Base-by-base conservation (phyloP, 73 alveolate species). In the Effrenium voratum region DNA sequence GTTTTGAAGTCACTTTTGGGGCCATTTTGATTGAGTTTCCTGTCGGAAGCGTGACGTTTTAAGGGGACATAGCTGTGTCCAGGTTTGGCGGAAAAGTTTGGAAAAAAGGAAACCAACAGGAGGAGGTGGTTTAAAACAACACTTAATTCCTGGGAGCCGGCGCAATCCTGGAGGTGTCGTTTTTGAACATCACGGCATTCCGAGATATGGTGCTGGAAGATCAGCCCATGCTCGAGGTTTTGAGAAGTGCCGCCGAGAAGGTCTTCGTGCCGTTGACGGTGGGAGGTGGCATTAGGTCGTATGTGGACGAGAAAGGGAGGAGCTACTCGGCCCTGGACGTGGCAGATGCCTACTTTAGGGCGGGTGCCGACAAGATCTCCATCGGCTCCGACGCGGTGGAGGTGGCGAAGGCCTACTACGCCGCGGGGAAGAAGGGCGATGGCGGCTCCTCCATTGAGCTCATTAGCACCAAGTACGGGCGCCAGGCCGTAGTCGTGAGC, bases 331-430 rank as follows among this genome's bases (percentile, higher is more conserved):
- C 99, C n/a, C 80, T 93, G 81, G 99, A 93, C 16, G 99, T 93
- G 59, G 99, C 99, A 15, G 99, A 80, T 36, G 94, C 68, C 60
- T 93, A 93, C 60, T 93, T 93, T 76, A 85, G 99, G 13, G 92
- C 99, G 12, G 99, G 99, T 5, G 98, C 98, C 24, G 98, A 92
- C 79, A 93, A 93, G 94, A 81, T 93, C 88, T 93, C 99, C 41
- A 80, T 93, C 76, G 99, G 99, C 46, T 59, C 94, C 36, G 99
- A 93, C 32, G 99, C 99, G 41, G 99, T 93, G 63, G 92, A 93
- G 24, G 99, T 60, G 63, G 93, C 94, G 59, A 44, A 83, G 47
- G 99, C 93, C 87, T 90, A 59, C 87, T 90, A 68, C 38, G 97
- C 97, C 19, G 87, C 97, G 34, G 97, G 97, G 46, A 38, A 43